Base-by-base conservation (phyloP, 2,329 filamentous ascomycete genomes). In the Talaromyces sp. region DNA sequence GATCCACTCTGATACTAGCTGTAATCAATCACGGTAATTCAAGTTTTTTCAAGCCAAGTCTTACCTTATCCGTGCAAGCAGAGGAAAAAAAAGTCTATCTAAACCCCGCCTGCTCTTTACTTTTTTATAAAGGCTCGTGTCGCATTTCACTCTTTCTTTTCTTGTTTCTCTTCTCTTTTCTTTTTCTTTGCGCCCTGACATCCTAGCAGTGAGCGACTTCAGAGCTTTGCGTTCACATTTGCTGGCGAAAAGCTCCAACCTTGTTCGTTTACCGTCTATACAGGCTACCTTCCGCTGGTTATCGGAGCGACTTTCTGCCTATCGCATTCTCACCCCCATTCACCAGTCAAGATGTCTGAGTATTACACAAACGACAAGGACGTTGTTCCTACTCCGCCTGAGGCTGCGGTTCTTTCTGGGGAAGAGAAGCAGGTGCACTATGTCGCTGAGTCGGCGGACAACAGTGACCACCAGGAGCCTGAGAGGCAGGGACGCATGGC, bases 191-290 rank as follows among this genome's bases (percentile, higher is more conserved):
- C 62, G 57, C 62, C 62, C 52, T 18, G 33, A 33, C 46, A 31
- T 40, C 40, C 11, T 31, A 60, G 62, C 66, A 64, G 73, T 77
- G 80, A 81, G 81, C 81, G 82, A 84, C 82, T 84, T 84, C 76
- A 69, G 78, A 80, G 81, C 81, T 84, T 84, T 83, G 82, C 81
- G 82, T 79, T 82, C 79, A 78, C 78, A 31, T 55, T 60, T 75
- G 66, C 66, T 70, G 64, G 63, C 65, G 73, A 70, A 84, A 83
- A 82, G 77, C 80, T 82, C 80, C 77, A 28, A 37, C 46, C 31
- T 21, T 46, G 54, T 56, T 44, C n/a, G 42, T 31, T 23, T 18
- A 11, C 18, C 21, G 39, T 28, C 25, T 57, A 42, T 54, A 54
- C 5, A 52, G 16, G 23, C 31, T 35, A 54, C 31, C 50, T 54